phyloP scores from a whole-genome alignment of 768 basidiomycete species.

The Austroboletus festivus region DNA sequence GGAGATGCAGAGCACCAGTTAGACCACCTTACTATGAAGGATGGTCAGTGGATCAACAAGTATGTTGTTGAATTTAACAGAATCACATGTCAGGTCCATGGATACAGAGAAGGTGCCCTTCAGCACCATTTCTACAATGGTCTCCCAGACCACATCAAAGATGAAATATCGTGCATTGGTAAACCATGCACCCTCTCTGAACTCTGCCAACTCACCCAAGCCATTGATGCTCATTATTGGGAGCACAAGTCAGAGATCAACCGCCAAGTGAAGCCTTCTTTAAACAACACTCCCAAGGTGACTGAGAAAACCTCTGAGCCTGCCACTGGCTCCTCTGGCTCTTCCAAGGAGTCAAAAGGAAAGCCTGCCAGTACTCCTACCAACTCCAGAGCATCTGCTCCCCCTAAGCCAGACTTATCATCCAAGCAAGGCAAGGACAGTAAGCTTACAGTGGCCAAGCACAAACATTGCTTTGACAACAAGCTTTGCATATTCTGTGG shows the following conservation, averaged over 20 bases:
- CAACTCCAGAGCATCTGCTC: too few relatives aligned
- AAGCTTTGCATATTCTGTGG: too few relatives aligned
- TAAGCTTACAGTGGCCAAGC: too few relatives aligned
- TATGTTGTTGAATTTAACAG: background rate
- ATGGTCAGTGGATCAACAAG: background rate
- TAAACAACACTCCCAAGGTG: background rate
- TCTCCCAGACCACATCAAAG: conserved; percentile 3
- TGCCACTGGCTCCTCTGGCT: too few relatives aligned
- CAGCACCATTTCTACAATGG: conserved; percentile 9
- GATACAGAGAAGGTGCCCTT: background rate
- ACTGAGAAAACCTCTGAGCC: too few relatives aligned
- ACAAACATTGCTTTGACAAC: too few relatives aligned
- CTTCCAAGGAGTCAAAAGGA: too few relatives aligned
- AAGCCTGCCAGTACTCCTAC: too few relatives aligned
- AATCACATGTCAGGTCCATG: background rate
- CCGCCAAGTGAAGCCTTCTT: background rate
- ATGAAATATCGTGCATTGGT: background rate
- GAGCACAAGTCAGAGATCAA: background rate
- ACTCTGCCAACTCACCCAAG: background rate
- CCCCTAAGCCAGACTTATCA: too few relatives aligned
- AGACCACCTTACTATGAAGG: background rate
- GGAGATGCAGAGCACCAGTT: background rate
- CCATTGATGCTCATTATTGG: background rate
- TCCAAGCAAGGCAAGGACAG: too few relatives aligned
- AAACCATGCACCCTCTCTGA: background rate